Evolutionary conservation across 768 basidiomycete species (phyloP).

Genomic region (Agrocybe pediades): DNA sequence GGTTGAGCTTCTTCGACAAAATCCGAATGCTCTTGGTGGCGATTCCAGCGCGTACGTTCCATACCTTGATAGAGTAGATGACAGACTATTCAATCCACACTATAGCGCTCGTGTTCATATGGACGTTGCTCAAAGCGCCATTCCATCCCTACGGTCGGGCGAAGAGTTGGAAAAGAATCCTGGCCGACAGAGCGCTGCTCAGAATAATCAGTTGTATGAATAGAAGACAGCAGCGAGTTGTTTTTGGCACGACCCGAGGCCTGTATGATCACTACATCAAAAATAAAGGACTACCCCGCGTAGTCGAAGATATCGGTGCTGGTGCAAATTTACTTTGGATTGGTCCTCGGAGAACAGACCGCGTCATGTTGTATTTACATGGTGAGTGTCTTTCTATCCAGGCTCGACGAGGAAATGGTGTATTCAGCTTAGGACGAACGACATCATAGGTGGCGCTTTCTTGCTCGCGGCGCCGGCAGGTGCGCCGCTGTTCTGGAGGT

Average conservation of each 20-base stretch:
- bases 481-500: slow-evolving; percentile 21
- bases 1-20: background rate
- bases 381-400: slow-evolving; percentile 5
- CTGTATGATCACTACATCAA: slow-evolving; percentile 19
- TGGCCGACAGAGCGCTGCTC: slow-evolving; percentile 9
- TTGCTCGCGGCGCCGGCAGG: slow-evolving; percentile 10
- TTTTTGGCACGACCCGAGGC: slow-evolving; percentile 16
- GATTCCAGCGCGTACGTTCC: background rate
- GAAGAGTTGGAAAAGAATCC: slow-evolving; percentile 14
- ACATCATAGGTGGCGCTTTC: slow-evolving; percentile 17
- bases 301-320: slow-evolving; percentile 19
- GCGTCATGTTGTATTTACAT: slow-evolving; percentile 28
- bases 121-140: slow-evolving; percentile 7
- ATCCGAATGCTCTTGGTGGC: background rate
- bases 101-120: slow-evolving; percentile 5
- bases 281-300: slow-evolving; percentile 7
- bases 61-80: background rate
- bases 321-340: slow-evolving; percentile 29
- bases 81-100: background rate
- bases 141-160: slow-evolving; percentile 12
- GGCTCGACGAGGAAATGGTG: too few relatives aligned
- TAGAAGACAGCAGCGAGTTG: slow-evolving; percentile 9
- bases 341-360: slow-evolving; percentile 21
- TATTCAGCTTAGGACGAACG: background rate
- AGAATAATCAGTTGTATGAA: slow-evolving; percentile 7